Base-by-base conservation (phyloP, 1,284 basidiomycete genomes). In the Ustilago xerochloae region DNA sequence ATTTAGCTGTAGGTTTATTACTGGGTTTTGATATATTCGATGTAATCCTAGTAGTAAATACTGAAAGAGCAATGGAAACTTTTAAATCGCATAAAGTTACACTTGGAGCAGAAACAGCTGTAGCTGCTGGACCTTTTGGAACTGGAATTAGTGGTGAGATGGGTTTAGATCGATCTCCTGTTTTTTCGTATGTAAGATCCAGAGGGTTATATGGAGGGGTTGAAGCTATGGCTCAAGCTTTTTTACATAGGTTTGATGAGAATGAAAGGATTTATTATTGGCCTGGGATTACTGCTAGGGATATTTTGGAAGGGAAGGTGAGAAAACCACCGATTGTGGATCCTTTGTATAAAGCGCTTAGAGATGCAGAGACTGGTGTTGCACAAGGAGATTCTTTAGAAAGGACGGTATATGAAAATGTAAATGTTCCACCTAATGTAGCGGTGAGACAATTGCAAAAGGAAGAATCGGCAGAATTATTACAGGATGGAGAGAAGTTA, bases 1-100 rank as follows among this genome's bases (percentile, higher is more conserved):
- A 88, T 74, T 61, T 88, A 6, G 78, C 86, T 0, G 82, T 75
- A 1, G 81, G 81, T 18, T 62, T 83, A 2, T 46, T 83, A 18
- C 49, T 82, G 1, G 81, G 81, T 6, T 52, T 83, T 29, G 81
- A 83, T 62, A 68, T 83, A 36, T 76, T 82, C 10, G 81, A 83
- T 58, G 77, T 77, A 26, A 66, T 73, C n/a, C 64, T 87, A 13
- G 80, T 88, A 36, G 84, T 88, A 38, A 86, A 87, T 18, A 85
- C 86, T 0, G 85, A 86, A 52, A 80, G 85, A 30, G 87, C 87
- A 0, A 84, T 89, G 52, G 85, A 88, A 48, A 81, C 85, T 2
- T 89, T 89, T 79, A 81, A 79, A 38, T 85, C 85, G 5, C 87
- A 87, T 81, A 88, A 88, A 65, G 84, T 86, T 12, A 87, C 87